Evolutionary conservation across 352 stramenopile genomes (phyloP).

Genomic region (Achlya hypogyna): DNA sequence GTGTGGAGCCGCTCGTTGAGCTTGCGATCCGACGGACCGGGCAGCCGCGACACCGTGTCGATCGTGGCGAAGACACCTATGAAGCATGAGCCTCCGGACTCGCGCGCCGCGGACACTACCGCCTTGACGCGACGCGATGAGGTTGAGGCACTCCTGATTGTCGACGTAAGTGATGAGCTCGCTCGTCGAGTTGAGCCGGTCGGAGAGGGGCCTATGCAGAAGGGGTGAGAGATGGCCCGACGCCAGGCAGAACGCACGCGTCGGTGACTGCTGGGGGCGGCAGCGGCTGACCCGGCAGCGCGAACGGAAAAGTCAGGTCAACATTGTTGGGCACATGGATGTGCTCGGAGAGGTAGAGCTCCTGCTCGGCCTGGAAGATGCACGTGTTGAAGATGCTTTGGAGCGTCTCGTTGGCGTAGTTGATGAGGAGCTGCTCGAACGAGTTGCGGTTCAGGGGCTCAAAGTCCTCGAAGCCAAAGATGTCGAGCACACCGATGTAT

Average conservation of each 20-base stretch:
- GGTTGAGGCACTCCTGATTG: conserved; percentile 22
- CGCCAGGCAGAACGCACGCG: conserved; percentile 21
- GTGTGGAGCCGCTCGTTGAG: conserved; percentile 26
- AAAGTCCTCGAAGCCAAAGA: conserved; percentile 82
- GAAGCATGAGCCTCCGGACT: neutral
- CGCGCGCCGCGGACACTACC: neutral
- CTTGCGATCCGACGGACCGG: conserved; percentile 20
- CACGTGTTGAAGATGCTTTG: conserved; percentile 27
- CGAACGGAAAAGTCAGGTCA: conserved; percentile 66
- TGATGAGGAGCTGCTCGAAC: conserved; percentile 24
- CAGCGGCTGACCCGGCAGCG: conserved; percentile 27
- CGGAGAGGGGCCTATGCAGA: neutral
- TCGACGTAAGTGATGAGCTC: conserved; percentile 22
- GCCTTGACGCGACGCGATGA: conserved; percentile 20
- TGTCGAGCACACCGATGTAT: conserved; percentile 82
- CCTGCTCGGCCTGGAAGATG: conserved; percentile 25
- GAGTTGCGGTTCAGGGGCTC: conserved; percentile 27
- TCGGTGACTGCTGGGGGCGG: conserved; percentile 7
- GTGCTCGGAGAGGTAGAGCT: conserved; percentile 25
- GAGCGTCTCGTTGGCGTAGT: conserved; percentile 24
- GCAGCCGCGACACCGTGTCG: conserved; percentile 60
- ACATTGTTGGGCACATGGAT: conserved; percentile 40
- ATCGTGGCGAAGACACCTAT: conserved; percentile 64
- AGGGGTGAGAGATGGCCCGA: neutral
- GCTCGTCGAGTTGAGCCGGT: conserved; percentile 16